Percentiles rank a stretch among this genome's conserved stretches.
Conservation (phyloP, 495 filamentous ascomycete species). For the Thermothielavioides terrestris region DNA sequence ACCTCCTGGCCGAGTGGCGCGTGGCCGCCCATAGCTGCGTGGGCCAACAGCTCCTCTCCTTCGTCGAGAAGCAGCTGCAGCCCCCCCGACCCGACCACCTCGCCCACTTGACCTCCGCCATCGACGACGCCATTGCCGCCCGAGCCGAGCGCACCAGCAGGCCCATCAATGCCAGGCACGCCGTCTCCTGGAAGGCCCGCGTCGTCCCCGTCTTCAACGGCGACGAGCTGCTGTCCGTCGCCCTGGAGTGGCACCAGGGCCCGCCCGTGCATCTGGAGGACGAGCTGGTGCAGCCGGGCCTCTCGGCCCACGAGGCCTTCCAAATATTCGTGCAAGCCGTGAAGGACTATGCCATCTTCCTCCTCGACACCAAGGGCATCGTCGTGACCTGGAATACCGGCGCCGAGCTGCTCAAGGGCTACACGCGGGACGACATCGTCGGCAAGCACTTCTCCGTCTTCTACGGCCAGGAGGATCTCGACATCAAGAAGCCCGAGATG, state of each 20-base stretch:
- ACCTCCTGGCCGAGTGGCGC: constrained; percentile 35
- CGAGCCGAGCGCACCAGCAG: constrained; percentile 24
- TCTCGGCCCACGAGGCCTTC: constrained; percentile 46
- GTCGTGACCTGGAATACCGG: constrained; percentile 57
- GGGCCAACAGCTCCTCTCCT: constrained; percentile 36
- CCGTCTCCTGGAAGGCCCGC: constrained; percentile 33
- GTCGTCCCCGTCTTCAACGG: constrained; percentile 43
- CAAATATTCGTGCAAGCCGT: constrained; percentile 55
- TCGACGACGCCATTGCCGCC: constrained; percentile 40
- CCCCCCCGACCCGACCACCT: constrained; percentile 29
- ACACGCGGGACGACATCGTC: constrained; percentile 47
- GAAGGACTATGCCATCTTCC: constrained; percentile 61
- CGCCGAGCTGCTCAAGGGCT: constrained; percentile 52
- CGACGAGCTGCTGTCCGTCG: constrained; percentile 41
- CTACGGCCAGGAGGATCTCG: constrained; percentile 49
- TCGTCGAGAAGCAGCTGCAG: constrained; percentile 26
- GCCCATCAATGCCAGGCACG: constrained; percentile 11
- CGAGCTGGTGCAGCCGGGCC: constrained; percentile 35
- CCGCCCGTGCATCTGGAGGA: constrained; percentile 24
- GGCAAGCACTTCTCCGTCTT: constrained; percentile 57
- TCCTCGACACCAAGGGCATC: constrained; percentile 50
- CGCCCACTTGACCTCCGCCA: constrained; percentile 28
- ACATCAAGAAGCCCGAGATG: constrained; percentile 43
- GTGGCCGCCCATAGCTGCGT: constrained; percentile 33
- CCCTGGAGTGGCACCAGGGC: constrained; percentile 39